phyloP scores from a whole-genome alignment of 768 basidiomycete species.

The Macrocybe gigantea region DNA sequence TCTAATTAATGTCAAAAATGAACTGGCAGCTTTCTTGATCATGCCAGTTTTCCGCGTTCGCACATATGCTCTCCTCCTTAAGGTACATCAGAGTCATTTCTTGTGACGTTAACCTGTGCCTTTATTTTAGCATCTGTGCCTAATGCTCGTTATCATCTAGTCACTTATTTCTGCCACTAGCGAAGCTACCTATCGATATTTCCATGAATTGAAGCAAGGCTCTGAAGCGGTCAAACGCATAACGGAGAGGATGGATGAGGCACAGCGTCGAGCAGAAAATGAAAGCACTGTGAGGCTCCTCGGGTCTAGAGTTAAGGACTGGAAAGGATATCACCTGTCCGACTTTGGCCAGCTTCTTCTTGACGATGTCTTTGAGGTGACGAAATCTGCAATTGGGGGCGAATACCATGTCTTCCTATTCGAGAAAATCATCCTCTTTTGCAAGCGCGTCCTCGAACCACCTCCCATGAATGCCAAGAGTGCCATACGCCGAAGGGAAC shows the following conservation, averaged over 20 bases:
- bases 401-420: constrained; percentile 99
- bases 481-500: constrained; percentile 87
- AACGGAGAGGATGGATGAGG: constrained; percentile 94
- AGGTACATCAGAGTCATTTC: constrained; percentile 45
- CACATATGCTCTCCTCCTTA: constrained; percentile 94
- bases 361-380: constrained; percentile 93
- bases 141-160: constrained; percentile 28
- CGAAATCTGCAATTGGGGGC: constrained; percentile 92
- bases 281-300: constrained; percentile 85
- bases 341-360: constrained; percentile 93
- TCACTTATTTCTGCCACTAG: constrained; percentile 71
- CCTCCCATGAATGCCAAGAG: constrained; percentile 66
- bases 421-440: constrained; percentile 97
- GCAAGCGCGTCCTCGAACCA: constrained; percentile 77
- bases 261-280: constrained; percentile 88
- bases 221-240: constrained; percentile 87
- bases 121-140: not conserved
- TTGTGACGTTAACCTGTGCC: constrained; percentile 2
- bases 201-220: constrained; percentile 79
- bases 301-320: constrained; percentile 85
- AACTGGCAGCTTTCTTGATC: constrained; percentile 94
- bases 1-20: constrained; percentile 85
- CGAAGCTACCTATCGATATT: constrained; percentile 56
- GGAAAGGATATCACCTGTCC: constrained; percentile 96
- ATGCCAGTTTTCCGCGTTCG: constrained; percentile 98